A percentile compares a stretch with the other conserved stretches of the same genome.
phyloP scores from a whole-genome alignment of 768 basidiomycete genomes.

The Termitomyces sp. region DNA sequence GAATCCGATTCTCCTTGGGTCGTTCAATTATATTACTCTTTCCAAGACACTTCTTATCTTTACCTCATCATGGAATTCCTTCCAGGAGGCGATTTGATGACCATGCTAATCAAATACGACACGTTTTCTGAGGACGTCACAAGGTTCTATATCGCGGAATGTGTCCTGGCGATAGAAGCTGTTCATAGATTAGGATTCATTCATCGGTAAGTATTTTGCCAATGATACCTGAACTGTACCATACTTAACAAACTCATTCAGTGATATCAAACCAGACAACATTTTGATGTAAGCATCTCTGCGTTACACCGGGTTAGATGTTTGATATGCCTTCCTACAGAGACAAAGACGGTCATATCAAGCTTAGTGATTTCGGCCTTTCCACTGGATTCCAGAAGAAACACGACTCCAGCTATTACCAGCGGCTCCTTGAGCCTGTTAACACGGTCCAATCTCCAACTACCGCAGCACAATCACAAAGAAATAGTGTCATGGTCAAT shows the following conservation, averaged over 20 bases:
- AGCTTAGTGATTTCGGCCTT: slow-evolving; percentile 96
- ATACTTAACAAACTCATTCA: slow-evolving; percentile 27
- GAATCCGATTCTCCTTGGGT: slow-evolving; percentile 97
- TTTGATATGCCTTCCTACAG: slow-evolving; percentile 21
- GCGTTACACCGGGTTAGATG: slow-evolving; percentile 12
- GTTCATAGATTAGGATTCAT: slow-evolving; percentile 98
- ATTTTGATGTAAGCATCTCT: slow-evolving; percentile 52
- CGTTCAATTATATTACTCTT: slow-evolving; percentile 96
- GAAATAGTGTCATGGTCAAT: slow-evolving; percentile 97
- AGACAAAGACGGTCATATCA: slow-evolving; percentile 95
- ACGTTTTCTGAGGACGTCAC: slow-evolving; percentile 98
- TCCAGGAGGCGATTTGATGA: slow-evolving; percentile 98
- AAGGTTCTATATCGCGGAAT: slow-evolving; percentile 98
- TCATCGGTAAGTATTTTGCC: slow-evolving; percentile 63
- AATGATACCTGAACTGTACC: background rate
- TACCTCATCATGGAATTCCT: slow-evolving; percentile 99
- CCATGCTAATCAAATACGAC: slow-evolving; percentile 99
- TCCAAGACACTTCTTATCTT: slow-evolving; percentile 88
- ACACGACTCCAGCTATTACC: slow-evolving; percentile 95
- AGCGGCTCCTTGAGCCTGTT: slow-evolving; percentile 74
- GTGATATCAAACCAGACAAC: slow-evolving; percentile 99
- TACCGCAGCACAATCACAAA: slow-evolving; percentile 43
- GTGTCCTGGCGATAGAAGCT: slow-evolving; percentile 94
- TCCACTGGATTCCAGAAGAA: slow-evolving; percentile 99
- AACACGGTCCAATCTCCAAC: slow-evolving; percentile 41